These are phyloP conservation scores for Cutaneotrichosporon sp. DNA, from an alignment of 1,284 basidiomycete genomes.

Conservation along the genomic window DNA sequence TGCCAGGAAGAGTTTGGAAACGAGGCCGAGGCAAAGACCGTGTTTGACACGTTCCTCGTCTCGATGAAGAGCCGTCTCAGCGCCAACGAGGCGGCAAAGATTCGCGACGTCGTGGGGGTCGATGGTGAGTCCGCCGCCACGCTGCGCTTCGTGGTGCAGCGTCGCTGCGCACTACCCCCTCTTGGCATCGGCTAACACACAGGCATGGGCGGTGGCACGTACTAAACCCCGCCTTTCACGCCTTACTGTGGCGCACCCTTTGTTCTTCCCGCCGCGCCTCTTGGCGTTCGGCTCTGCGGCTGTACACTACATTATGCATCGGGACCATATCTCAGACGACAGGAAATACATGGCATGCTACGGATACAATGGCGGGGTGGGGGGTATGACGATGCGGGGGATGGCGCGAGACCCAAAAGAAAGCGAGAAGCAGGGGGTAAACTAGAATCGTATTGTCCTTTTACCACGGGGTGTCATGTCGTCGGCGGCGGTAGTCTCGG, in stretches of 20 bases:
- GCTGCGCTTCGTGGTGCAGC: neutral
- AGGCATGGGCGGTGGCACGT: constrained; percentile 18
- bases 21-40: constrained; percentile 56
- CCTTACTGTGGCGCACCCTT: neutral
- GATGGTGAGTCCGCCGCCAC: constrained; percentile 19
- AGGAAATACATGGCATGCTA: neutral
- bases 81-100: constrained; percentile 48
- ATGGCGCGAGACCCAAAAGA: neutral
- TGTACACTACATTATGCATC: neutral
- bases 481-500: constrained; percentile 11
- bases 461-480: constrained; percentile 11
- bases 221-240: neutral
- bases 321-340: neutral
- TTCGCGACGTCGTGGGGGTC: constrained; percentile 46
- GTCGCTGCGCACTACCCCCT: neutral
- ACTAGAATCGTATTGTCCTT: constrained; percentile 19
- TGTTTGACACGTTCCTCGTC: constrained; percentile 45
- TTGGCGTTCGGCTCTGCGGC: too few species aligned
- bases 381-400: neutral
- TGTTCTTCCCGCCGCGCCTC: neutral
- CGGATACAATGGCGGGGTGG: neutral
- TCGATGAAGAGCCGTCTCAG: constrained; percentile 42
- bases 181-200: constrained; percentile 5
- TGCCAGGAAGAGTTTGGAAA: constrained; percentile 63
- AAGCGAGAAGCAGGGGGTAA: neutral